Percentiles rank a stretch among this genome's conserved stretches.
These are phyloP conservation scores for Fusarium bulbicola DNA, from an alignment of 2,329 filamentous ascomycete species.

Conservation along the genomic window DNA sequence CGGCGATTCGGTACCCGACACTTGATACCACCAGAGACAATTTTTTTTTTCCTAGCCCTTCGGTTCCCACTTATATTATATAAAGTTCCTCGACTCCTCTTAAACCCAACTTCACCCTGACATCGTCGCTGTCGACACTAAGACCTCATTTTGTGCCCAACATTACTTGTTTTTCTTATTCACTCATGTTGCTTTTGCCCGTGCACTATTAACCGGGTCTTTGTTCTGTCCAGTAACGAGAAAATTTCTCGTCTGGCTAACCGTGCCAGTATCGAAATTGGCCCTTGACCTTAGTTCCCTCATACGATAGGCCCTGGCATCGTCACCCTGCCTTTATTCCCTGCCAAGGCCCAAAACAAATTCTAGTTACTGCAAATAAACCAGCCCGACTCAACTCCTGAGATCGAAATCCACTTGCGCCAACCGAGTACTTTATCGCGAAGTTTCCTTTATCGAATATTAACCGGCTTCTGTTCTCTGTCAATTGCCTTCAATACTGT, in stretches of 20 bases:
- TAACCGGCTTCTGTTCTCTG: not conserved
- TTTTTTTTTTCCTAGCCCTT: constrained; percentile 39
- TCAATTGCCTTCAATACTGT: constrained; percentile 2
- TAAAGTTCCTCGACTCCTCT: constrained; percentile 32
- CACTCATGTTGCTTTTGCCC: not conserved
- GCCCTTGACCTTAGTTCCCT: constrained; percentile 27
- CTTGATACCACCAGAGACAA: constrained; percentile 37
- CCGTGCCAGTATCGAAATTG: constrained; percentile 32
- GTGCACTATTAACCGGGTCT: constrained; percentile 16
- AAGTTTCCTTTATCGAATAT: constrained; percentile 6
- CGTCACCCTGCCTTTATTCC: constrained; percentile 26
- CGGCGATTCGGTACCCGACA: constrained; percentile 29
- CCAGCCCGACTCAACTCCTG: constrained; percentile 22
- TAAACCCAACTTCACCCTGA: constrained; percentile 31
- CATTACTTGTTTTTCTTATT: not conserved
- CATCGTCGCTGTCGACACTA: constrained; percentile 27
- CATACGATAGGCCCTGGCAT: constrained; percentile 29
- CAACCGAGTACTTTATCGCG: constrained; percentile 1
- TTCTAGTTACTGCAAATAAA: constrained; percentile 28
- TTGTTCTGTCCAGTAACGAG: constrained; percentile 11
- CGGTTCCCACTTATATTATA: constrained; percentile 21
- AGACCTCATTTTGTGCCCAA: constrained; percentile 15
- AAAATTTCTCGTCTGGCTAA: constrained; percentile 22
- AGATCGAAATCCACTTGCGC: constrained; percentile 17
- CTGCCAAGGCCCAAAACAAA: constrained; percentile 32